These are phyloP conservation scores for Penicillium sp. DNA, from an alignment of 2,329 filamentous ascomycete genomes.

Conservation along the genomic window DNA sequence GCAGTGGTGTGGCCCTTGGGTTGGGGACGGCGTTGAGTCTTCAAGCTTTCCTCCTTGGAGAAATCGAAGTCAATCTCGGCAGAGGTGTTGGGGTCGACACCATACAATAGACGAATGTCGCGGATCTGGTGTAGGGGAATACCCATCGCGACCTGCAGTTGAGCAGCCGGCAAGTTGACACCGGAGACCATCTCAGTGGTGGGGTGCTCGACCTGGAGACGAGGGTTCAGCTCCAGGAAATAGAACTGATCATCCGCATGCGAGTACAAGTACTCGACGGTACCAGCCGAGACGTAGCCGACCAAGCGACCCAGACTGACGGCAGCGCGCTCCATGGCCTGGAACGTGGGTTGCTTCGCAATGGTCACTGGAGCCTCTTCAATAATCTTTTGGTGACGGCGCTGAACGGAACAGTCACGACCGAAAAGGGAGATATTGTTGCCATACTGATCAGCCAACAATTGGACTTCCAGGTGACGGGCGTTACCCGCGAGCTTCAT, in stretches of 20 bases:
- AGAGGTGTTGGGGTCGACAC: slow-evolving; percentile 79
- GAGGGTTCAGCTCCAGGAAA: slow-evolving; percentile 96
- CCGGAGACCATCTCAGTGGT: slow-evolving; percentile 99
- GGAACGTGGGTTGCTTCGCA: slow-evolving; percentile 81
- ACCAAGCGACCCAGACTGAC: slow-evolving; percentile 90
- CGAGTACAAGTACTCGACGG: slow-evolving; percentile 98
- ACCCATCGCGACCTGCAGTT: slow-evolving; percentile 99
- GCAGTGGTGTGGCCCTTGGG: slow-evolving; percentile 97
- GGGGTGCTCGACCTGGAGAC: slow-evolving; percentile 98
- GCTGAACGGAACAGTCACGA: slow-evolving; percentile 96
- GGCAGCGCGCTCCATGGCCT: slow-evolving; percentile 91
- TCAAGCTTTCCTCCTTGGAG: slow-evolving; percentile 72
- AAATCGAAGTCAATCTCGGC: slow-evolving; percentile 96
- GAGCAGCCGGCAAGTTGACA: slow-evolving; percentile 92
- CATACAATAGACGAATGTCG: slow-evolving; percentile 93
- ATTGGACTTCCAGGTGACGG: slow-evolving; percentile 91
- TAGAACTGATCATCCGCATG: slow-evolving; percentile 98
- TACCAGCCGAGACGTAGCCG: slow-evolving; percentile 97
- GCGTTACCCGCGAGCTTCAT: slow-evolving; percentile 99
- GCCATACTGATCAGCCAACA: slow-evolving; percentile 96
- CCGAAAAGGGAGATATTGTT: slow-evolving; percentile 99
- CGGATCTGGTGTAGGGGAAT: slow-evolving; percentile 89
- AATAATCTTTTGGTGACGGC: slow-evolving; percentile 98
- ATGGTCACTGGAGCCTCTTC: slow-evolving; percentile 98
- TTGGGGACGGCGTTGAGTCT: slow-evolving; percentile 80